A percentile compares a stretch with the other conserved stretches of the same genome.
Conservation (phyloP, 192 early-diverging fungal genomes). For the Pilaira anomala region DNA sequence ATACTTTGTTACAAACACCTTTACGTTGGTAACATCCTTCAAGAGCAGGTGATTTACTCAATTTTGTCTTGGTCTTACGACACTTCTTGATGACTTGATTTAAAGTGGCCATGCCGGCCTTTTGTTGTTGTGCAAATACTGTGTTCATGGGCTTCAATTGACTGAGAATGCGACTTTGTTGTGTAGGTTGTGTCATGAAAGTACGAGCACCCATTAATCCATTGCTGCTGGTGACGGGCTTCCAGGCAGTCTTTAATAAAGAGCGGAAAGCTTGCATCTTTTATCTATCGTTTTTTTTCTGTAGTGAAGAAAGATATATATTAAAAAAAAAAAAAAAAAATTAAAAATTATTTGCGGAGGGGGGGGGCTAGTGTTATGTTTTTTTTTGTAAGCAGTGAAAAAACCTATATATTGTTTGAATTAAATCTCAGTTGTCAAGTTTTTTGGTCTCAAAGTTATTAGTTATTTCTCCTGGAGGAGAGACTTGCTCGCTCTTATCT, state of each 20-base stretch:
- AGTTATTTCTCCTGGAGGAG: too few relatives aligned
- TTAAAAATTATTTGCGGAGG: too few relatives aligned
- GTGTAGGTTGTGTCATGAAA: not conserved
- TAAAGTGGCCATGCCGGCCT: slow-evolving; percentile 72
- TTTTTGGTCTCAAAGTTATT: too few relatives aligned
- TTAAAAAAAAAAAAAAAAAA: too few relatives aligned
- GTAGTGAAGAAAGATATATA: too few relatives aligned
- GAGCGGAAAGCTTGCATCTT: slow-evolving; percentile 10
- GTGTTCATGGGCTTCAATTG: slow-evolving; percentile 7
- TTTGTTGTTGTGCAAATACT: slow-evolving; percentile 16
- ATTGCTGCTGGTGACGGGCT: not conserved
- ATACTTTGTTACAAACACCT: slow-evolving; percentile 95
- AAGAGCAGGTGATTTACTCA: slow-evolving; percentile 77
- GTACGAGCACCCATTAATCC: not conserved
- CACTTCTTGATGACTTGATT: slow-evolving; percentile 89
- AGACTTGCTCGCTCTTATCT: too few relatives aligned
- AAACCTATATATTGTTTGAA: too few relatives aligned
- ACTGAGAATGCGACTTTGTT: not conserved
- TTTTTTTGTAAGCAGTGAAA: too few relatives aligned
- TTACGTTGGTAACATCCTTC: slow-evolving; percentile 85
- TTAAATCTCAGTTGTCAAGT: too few relatives aligned
- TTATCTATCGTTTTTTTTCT: too few relatives aligned
- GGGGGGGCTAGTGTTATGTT: too few relatives aligned
- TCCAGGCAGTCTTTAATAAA: slow-evolving; percentile 12
- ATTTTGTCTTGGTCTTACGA: slow-evolving; percentile 66